Evolutionary conservation across 768 basidiomycete species (phyloP), one percentile per base, ranked within the genome.

Genomic region (Leccinum imitatum): DNA sequence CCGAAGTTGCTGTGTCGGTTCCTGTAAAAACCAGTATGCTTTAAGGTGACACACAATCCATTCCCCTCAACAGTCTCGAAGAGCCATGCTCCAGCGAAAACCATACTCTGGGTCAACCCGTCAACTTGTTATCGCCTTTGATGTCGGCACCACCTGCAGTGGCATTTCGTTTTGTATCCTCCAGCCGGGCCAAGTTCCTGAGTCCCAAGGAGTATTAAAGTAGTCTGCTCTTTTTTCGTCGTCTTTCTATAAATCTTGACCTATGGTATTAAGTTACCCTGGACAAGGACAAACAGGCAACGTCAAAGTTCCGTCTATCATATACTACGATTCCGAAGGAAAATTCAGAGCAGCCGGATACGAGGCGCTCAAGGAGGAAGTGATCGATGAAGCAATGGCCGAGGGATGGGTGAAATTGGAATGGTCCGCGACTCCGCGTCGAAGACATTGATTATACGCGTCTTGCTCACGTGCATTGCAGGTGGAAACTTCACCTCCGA

Each of bases 371-470:
- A 65, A 66, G 13, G 75, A 79, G 1, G 72, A 71, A 3, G 68
- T 77, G 21, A 65, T 65, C 2, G 74, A 77, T 37, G 52, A 56
- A 14, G 78, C 77, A 0, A 70, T 76, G 52, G 69, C 75, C 3
- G 73, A 78, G 54, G 74, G 61, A 53, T 82, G 79, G 79, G 61
- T 63, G 6, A 82, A 78, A 55, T 69, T 77, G 1, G 79, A 81
- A 68, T 79, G 78, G 79, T 79, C 21, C 27, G 64, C 52, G 4
- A 11, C 31, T 79, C 27, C 27, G 65, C 52, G 4, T 19, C 31
- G 2, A 21, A 30, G 23, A 23, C 23, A 23, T 23, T 31, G 0
- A 31, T 31, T 10, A 31, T 4, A 23, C 4, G 4, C 33, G 33
- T 33, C 33, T 33, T 33, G 33, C 33, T 33, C 11, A 33, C 33